Conservation (phyloP, 2,329 filamentous ascomycete species). For the Botrytis porri region DNA sequence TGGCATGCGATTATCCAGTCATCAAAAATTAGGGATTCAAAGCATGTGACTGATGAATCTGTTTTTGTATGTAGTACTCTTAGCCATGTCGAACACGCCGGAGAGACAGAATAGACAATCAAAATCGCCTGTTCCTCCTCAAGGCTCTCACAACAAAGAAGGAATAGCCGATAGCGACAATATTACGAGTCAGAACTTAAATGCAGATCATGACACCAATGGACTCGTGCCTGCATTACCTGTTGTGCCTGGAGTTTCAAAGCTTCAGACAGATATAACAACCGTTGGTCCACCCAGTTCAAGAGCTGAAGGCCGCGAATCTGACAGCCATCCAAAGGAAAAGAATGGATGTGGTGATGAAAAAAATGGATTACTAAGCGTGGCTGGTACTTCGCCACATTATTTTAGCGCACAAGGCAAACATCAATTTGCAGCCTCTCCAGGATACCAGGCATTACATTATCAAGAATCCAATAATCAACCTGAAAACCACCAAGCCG, state of each 20-base stretch:
- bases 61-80: not conserved
- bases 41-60: constrained; percentile 9
- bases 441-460: not conserved
- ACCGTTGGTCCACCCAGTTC: not conserved
- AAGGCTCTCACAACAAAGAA: not conserved
- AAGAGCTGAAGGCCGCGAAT: constrained; percentile 6
- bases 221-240: not conserved
- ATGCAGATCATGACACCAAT: not conserved
- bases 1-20: not conserved
- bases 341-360: constrained; percentile 3
- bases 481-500: constrained; percentile 9
- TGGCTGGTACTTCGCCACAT: constrained; percentile 16
- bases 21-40: not conserved
- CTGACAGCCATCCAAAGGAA: not conserved
- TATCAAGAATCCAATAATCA: constrained; percentile 15
- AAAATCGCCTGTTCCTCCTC: constrained; percentile 5
- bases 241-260: not conserved
- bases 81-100: constrained; percentile 9
- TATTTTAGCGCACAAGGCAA: constrained; percentile 11
- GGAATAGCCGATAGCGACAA: not conserved
- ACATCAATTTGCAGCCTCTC: constrained; percentile 8
- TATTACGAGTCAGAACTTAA: constrained; percentile 15
- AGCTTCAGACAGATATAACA: constrained; percentile 8
- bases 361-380: constrained; percentile 7
- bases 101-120: not conserved